These are phyloP conservation scores for Phytophthora rubi DNA, from an alignment of 352 stramenopile species.

Conservation along the genomic window DNA sequence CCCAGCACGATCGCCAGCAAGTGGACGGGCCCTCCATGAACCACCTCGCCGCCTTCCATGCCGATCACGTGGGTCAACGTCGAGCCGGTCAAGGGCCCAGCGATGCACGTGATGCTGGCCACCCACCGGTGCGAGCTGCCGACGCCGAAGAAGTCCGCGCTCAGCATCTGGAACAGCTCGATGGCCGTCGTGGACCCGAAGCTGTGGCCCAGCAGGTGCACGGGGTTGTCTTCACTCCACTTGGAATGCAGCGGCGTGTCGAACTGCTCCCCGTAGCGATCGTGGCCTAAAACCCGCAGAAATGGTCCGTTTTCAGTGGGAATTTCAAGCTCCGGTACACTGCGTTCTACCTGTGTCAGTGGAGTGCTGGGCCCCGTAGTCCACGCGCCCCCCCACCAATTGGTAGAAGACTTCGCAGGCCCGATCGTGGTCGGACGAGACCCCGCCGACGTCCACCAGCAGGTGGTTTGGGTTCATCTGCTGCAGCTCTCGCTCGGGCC, in stretches of 20 bases:
- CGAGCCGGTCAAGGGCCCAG: conserved; percentile 61
- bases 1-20: conserved; percentile 44
- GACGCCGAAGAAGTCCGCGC: conserved; percentile 60
- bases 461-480: conserved; percentile 61
- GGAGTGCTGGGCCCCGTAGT: conserved; percentile 66
- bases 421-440: conserved; percentile 76
- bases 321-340: no score
- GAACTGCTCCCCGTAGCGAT: conserved; percentile 55
- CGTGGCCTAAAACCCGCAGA: conserved; percentile 31
- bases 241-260: conserved; percentile 33
- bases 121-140: conserved; percentile 63
- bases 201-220: conserved; percentile 71
- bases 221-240: conserved; percentile 58
- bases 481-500: conserved; percentile 56
- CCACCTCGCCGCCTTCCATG: conserved; percentile 45
- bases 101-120: conserved; percentile 64
- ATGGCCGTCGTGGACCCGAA: conserved; percentile 71
- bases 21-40: conserved; percentile 43
- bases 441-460: conserved; percentile 60
- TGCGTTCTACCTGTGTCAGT: conserved; percentile 18
- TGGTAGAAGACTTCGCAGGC: conserved; percentile 76
- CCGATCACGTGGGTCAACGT: conserved; percentile 60
- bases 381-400: conserved; percentile 57
- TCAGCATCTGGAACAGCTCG: conserved; percentile 72
- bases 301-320: no score